Evolutionary conservation across 2,329 filamentous ascomycete genomes (phyloP), one percentile per base, ranked within the genome.

Genomic region (Monosporascus sp.): DNA sequence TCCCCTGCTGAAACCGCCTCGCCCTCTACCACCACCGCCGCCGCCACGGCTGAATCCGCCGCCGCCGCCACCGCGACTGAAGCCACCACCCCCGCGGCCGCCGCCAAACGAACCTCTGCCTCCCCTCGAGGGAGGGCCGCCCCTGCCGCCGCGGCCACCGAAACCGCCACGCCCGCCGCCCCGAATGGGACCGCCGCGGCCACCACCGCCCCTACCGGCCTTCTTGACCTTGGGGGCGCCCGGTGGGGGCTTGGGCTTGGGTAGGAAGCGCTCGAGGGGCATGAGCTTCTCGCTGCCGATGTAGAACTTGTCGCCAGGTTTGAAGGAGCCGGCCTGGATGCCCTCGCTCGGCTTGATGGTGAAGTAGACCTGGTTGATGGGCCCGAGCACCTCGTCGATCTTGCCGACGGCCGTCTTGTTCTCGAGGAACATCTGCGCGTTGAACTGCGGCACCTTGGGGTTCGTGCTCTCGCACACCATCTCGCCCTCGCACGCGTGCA

Each of bases 361-460:
- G 81, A 99, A 99, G 80, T 88, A 96, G 67, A 97, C 90, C 75
- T 97, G 88, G 81, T 96, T 97, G 74, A 99, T 89, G 59, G 94
- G 93, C 54, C 94, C 94, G 63, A 99, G 87, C 62, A 99, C 89
- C 77, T 99, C 94, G 77, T 99, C 94, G 70, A 99, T 89, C 77
- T 97, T 97, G 73, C 94, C 94, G 72, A 99, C 85, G 57, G 88
- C 80, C 68, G 87, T 88, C 82, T 97, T 99, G 81, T 97, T 99
- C 82, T 97, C 93, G 67, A 97, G 87, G 78, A 94, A 99, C 73
- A 99, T 96, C 63, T 91, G 91, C 57, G 94, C 94, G 79, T 97
- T 97, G 87, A 99, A 99, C 79, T 96, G 96, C 57, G 94, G 94
- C 60, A 99, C 88, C 77, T 97, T 97, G 65, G 88, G 79, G 80